Evolutionary conservation across 331 rosid species (phyloP).

Genomic region (Prunus yedoensis): DNA sequence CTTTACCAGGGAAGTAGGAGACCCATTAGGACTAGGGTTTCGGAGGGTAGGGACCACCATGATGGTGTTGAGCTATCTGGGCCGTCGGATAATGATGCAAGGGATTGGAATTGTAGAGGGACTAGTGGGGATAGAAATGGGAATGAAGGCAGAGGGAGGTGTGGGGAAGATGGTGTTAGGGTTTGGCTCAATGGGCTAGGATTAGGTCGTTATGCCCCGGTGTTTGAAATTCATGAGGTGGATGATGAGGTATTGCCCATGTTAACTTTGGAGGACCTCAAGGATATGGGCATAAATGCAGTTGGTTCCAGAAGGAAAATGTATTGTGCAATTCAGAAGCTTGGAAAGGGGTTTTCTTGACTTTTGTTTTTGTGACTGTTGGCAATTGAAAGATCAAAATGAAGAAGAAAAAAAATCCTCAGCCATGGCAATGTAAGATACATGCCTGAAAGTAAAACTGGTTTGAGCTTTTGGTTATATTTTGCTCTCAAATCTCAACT

Average conservation of each 20-base stretch:
- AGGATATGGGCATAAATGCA: constrained; percentile 90
- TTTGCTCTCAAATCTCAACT: constrained; percentile 17
- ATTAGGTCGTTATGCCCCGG: constrained; percentile 78
- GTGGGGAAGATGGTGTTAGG: constrained; percentile 80
- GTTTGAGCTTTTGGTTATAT: constrained; percentile 31
- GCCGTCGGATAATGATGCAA: constrained; percentile 66
- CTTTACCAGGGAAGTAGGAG: constrained; percentile 51
- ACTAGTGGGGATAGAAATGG: constrained; percentile 48
- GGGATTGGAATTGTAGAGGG: constrained; percentile 62
- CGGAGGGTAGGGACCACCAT: constrained; percentile 53
- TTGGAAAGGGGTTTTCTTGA: constrained; percentile 84
- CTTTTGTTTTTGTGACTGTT: constrained; percentile 24
- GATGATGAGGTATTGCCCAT: constrained; percentile 87
- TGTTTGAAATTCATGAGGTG: constrained; percentile 87
- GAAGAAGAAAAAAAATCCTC: constrained; percentile 10
- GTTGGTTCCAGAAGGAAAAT: constrained; percentile 92
- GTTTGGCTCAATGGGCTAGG: constrained; percentile 89
- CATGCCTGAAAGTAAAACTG: constrained; percentile 25
- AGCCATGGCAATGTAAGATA: constrained; percentile 49
- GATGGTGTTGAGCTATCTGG: constrained; percentile 75
- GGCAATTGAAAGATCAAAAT: neutral
- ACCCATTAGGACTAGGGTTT: constrained; percentile 55
- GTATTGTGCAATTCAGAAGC: constrained; percentile 87
- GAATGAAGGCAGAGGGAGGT: constrained; percentile 49
- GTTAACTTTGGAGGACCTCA: constrained; percentile 89